Conservation (phyloP, 352 stramenopile genomes). For the Pelagophyceae sp. region DNA sequence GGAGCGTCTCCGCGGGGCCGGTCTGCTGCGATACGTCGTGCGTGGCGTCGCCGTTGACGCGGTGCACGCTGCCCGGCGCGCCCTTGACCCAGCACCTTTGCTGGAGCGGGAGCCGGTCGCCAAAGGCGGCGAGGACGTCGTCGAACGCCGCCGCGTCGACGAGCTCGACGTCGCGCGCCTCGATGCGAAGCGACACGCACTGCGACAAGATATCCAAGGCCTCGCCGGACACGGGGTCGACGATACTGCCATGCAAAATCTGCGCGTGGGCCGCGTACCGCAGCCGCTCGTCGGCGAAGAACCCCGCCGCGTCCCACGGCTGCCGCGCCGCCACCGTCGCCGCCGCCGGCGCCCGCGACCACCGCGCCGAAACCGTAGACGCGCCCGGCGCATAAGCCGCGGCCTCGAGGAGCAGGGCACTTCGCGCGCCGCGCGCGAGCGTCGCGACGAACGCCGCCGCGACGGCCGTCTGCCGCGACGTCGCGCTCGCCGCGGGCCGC, state of each 20-base stretch:
- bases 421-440: neutral
- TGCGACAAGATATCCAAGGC: slow-evolving; percentile 4
- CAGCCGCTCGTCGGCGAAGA: slow-evolving; percentile 1
- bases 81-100: neutral
- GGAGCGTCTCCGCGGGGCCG: neutral
- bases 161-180: neutral
- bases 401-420: neutral
- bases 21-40: neutral
- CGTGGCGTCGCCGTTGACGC: slow-evolving; percentile 6
- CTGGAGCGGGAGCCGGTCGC: neutral
- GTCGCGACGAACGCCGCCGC: neutral
- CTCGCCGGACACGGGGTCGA: slow-evolving; percentile 8
- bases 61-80: neutral
- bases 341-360: too few species aligned
- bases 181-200: slow-evolving; percentile 2
- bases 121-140: neutral
- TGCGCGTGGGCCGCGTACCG: neutral
- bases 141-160: slow-evolving; percentile 3
- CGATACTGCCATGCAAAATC: neutral
- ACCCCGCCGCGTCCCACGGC: neutral
- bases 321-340: neutral
- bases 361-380: neutral
- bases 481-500: too few species aligned
- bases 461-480: neutral
- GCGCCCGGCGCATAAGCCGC: too few species aligned